Percentiles rank a stretch among this genome's conserved stretches.
Conservation (phyloP, 1,139 yeast genomes). For the Saccharomyces hybrid region DNA sequence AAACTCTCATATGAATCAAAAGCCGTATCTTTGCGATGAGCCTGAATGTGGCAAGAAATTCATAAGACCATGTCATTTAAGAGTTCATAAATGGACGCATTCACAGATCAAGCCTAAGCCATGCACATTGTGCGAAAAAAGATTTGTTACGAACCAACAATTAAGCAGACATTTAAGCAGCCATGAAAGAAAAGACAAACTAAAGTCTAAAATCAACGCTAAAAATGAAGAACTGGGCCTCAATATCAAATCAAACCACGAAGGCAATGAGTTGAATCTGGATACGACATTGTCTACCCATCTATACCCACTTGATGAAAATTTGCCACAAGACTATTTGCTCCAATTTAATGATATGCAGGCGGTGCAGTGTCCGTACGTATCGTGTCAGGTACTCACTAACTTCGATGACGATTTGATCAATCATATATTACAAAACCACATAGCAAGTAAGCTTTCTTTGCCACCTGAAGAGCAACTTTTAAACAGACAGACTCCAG, state of each 20-base stretch:
- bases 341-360: not conserved
- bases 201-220: not conserved
- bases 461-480: constrained; percentile 2
- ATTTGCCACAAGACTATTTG: constrained; percentile 1
- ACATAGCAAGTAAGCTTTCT: constrained; percentile 11
- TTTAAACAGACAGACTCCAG: not conserved
- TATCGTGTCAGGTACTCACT: constrained; percentile 11
- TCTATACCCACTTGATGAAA: not conserved
- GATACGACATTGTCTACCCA: not conserved
- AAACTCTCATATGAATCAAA: constrained; percentile 73
- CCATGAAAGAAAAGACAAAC: constrained; percentile 32
- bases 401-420: constrained; percentile 13
- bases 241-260: not conserved
- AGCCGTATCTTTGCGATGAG: constrained; percentile 69
- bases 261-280: not conserved
- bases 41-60: constrained; percentile 66
- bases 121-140: constrained; percentile 52
- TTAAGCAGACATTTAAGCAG: constrained; percentile 69
- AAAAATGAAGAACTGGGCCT: not conserved
- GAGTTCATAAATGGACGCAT: constrained; percentile 62
- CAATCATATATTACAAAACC: constrained; percentile 17
- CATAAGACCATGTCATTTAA: constrained; percentile 54
- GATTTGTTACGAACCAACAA: constrained; percentile 65
- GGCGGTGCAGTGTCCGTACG: constrained; percentile 16
- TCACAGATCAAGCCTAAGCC: constrained; percentile 57